Conservation (phyloP, 2,329 filamentous ascomycete species). For the Claviceps fusiformis region DNA sequence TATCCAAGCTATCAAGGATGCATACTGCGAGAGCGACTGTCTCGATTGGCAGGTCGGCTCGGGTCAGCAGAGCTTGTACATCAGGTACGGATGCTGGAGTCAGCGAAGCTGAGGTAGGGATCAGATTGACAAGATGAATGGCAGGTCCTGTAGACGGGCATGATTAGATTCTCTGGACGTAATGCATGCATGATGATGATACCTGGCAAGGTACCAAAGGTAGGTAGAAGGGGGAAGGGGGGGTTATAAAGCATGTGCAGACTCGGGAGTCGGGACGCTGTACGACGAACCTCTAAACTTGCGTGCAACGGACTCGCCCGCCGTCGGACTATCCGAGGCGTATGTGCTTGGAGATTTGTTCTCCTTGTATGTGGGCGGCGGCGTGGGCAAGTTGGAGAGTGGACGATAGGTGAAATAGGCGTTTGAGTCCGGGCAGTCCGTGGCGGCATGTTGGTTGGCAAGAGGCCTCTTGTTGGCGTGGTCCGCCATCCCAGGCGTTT, state of each 20-base stretch:
- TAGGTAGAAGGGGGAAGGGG: background rate
- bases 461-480: conserved; percentile 21
- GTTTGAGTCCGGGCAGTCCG: conserved; percentile 17
- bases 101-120: conserved; percentile 49
- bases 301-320: conserved; percentile 29
- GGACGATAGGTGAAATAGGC: conserved; percentile 53
- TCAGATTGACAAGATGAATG: conserved; percentile 51
- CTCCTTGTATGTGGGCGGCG: conserved; percentile 40
- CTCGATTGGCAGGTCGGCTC: conserved; percentile 44
- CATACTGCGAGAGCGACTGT: conserved; percentile 51
- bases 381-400: conserved; percentile 54
- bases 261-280: conserved; percentile 1
- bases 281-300: conserved; percentile 23
- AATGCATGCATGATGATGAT: background rate
- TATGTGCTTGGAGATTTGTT: conserved; percentile 25
- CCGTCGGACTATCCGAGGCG: conserved; percentile 22
- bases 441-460: too few species aligned
- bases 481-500: background rate
- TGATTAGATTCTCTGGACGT: background rate
- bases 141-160: conserved; percentile 38
- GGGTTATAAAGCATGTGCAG: background rate
- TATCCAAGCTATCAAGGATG: conserved; percentile 51
- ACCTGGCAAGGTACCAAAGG: background rate
- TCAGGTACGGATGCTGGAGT: conserved; percentile 42
- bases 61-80: conserved; percentile 46